Conservation (phyloP, 2,329 filamentous ascomycete species). For the Helotiales sp. region DNA sequence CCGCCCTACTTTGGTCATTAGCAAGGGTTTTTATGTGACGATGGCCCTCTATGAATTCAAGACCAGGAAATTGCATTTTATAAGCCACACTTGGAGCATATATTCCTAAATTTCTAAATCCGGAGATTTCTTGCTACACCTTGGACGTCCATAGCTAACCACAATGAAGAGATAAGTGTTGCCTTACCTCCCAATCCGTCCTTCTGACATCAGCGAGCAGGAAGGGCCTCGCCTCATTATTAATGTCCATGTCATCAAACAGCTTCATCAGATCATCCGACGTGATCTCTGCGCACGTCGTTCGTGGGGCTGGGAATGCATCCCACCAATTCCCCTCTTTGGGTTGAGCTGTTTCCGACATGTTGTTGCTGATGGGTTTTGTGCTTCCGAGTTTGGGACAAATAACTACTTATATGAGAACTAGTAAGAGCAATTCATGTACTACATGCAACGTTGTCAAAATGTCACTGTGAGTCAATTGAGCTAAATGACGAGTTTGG, state of each 20-base stretch:
- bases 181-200: slow-evolving; percentile 48
- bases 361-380: not conserved
- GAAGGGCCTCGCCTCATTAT: slow-evolving; percentile 38
- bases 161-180: no score
- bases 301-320: slow-evolving; percentile 44
- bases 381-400: not conserved
- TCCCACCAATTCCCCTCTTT: slow-evolving; percentile 27
- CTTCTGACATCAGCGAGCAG: slow-evolving; percentile 55
- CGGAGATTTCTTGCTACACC: no score
- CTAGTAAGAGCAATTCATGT: not conserved
- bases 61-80: no score
- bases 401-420: not conserved
- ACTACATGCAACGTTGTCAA: not conserved
- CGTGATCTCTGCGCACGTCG: slow-evolving; percentile 40
- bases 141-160: no score
- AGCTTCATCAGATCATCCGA: slow-evolving; percentile 42
- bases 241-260: slow-evolving; percentile 40
- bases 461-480: not conserved
- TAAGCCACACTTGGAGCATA: no score
- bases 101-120: no score
- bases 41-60: no score
- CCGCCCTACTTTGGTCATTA: slow-evolving; percentile 50
- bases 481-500: not conserved
- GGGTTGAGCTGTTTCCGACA: slow-evolving; percentile 12
- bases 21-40: no score